Evolutionary conservation across 345 rosid genomes (phyloP), one percentile per base, ranked within the genome.

Genomic region (Trapa bicornis): DNA sequence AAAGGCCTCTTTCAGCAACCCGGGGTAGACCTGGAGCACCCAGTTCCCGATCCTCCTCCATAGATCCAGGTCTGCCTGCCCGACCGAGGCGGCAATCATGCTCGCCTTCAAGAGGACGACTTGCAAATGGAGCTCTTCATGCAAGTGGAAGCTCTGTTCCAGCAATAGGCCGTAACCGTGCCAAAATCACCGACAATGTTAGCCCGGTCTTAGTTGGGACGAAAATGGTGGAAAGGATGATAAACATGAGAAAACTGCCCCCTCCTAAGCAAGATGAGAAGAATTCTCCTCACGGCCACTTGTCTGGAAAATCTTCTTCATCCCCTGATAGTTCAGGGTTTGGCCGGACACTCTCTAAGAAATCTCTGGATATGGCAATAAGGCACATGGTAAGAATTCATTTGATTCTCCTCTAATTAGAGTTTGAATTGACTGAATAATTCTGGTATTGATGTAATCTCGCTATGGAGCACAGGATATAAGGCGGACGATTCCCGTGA

Each of bases 21-120:
- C 84, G 97, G 80, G 97, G 99, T 22, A 87, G 99, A 77, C 96
- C 97, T 29, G 97, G 97, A 74, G 96, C 87, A 47, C 97, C 96
- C 50, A 84, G 86, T 79, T 71, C 97, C 65, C 87, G 92, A 54
- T 91, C 99, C 66, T 82, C 87, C 77, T 91, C 96, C 56, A 84
- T 89, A 69, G 95, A 93, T 79, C 92, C 96, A 54, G 68, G 73
- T 64, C 79, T 89, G 42, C 62, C 78, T 71, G 90, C 86, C 70
- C 83, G 97, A 71, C 85, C 86, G 37, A 79, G 95, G 67, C 82
- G 96, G 50, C 97, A 91, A 70, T 94, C 97, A 56, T 94, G 99
- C 83, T 94, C 99, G 5, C 99, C 99, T 1, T 85, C 97, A 41
- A 82, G 99, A 80, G 96, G 96, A 81, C 80, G 96, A 62, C 80